Base-by-base conservation (phyloP, 164 flowering plant genomes). In the Magnolia changhungtana region DNA sequence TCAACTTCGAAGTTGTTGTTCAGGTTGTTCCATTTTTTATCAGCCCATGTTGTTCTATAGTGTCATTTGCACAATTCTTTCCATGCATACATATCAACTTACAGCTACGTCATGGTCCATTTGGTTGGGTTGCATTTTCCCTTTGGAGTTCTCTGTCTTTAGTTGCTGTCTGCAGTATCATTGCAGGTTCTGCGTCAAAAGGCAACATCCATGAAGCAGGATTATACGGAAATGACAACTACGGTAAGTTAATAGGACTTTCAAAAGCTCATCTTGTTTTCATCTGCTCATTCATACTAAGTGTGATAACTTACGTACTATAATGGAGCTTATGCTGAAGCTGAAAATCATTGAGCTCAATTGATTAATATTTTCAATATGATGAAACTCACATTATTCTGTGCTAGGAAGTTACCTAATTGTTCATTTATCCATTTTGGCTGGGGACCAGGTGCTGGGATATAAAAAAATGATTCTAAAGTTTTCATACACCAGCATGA, bases 201-300 rank as follows among this genome's bases (percentile, higher is more conserved):
- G 83, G 98, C 98, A 77, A 94, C 93, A 80, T 90, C 97, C 76
- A 96, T 96, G 99, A 96, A 94, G 85, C 97, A 96, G 85, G 99
- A 96, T 65, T 96, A 96, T 73, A 83, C 93, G 51, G 99, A 92
- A 55, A 88, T 96, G 87, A 80, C 91, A 27, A 90, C 91, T 23
- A 88, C 90, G 50, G 98, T 93, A 89, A 81, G 94, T 86, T 49
- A 24, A 69, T 75, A 16, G 9, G 50, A 10, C 24, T 29, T n/a
- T 72, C 16, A 24, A 72, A 58, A 72, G 20, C 29, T 71, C 29
- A 50, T 71, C 29, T 50, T 71, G 27, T 23, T 4, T 8, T 55
- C 18, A 11, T 55, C 19, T 55, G 61, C 61, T 55, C 16, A 55
- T 55, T 11, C 18, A 37, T 55, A 11, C 61, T 55, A 11, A 55